Evolutionary conservation across 2,329 filamentous ascomycete genomes (phyloP), one percentile per base, ranked within the genome.

Genomic region (Penicillium sp.): DNA sequence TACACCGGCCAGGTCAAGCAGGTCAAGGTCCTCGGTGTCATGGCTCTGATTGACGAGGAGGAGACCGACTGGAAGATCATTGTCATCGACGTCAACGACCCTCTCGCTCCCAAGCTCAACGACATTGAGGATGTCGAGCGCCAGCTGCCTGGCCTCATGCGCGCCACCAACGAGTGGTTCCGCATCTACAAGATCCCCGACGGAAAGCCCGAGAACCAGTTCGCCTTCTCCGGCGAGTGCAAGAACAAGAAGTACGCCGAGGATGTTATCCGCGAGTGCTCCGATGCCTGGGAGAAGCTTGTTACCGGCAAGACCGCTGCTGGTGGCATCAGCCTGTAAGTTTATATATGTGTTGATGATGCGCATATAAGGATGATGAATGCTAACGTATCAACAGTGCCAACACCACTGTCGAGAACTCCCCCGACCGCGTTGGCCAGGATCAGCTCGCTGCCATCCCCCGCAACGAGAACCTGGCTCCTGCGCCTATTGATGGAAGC

Each of bases 11-110:
- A 99, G 80, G 80, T 99, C 75, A 99, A 97, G 84, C 93, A 97
- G 80, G 93, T 99, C 83, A 99, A 97, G 87, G 89, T 97, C 58
- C 88, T 99, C 59, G 93, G 93, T 75, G 90, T 97, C 72, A 99
- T 99, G 93, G 93, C 93, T 63, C 84, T 99, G 62, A 88, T 99
- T 60, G 93, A 99, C 68, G 93, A 99, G 83, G 93, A 95, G 75
- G 93, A 99, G 86, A 99, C 93, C 59, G 93, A 99, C 83, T 99
- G 93, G 93, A 99, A 99, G 86, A 89, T 99, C 79, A 97, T 99
- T 66, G 93, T 97, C 76, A 95, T 99, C 71, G 93, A 99, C 72
- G 78, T 96, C 73, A 95, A 97, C 78, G 93, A 99, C 79, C 92
- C 93, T 62, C 82, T 99, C 59, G 93, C 93, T 49, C 77, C 88